Percentiles rank a stretch among this genome's conserved stretches.
Evolutionary conservation across 306 rosid genomes (phyloP).

Genomic region (Quillaja saponaria): DNA sequence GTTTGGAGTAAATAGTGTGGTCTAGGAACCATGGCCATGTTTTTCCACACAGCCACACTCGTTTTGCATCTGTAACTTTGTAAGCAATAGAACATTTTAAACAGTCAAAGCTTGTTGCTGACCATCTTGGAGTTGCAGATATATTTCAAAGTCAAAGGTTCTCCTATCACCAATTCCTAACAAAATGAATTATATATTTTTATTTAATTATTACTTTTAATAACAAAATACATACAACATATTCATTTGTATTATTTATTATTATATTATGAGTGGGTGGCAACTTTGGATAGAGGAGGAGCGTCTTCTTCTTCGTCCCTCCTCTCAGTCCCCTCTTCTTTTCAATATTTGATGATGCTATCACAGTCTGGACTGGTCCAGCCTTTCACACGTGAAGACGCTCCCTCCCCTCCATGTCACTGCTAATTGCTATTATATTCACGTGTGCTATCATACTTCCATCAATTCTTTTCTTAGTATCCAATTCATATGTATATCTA

Average conservation of each 20-base stretch:
- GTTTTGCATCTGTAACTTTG: slow-evolving; percentile 51
- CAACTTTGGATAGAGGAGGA: slow-evolving; percentile 62
- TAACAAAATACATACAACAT: too few relatives aligned
- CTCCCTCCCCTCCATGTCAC: slow-evolving; percentile 52
- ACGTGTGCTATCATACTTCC: slow-evolving; percentile 70
- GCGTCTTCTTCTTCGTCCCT: slow-evolving; percentile 43
- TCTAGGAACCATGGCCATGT: slow-evolving; percentile 50
- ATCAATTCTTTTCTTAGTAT: slow-evolving; percentile 36
- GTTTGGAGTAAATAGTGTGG: too few relatives aligned
- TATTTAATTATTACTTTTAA: too few relatives aligned
- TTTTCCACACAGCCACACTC: slow-evolving; percentile 60
- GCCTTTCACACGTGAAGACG: slow-evolving; percentile 95
- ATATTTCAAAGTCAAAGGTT: slow-evolving; percentile 60
- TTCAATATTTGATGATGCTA: slow-evolving; percentile 28
- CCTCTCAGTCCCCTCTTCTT: slow-evolving; percentile 17
- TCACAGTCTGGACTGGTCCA: slow-evolving; percentile 64
- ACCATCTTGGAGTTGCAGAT: slow-evolving; percentile 65
- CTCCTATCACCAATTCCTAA: slow-evolving; percentile 54
- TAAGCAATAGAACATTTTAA: slow-evolving; percentile 22
- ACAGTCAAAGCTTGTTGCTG: slow-evolving; percentile 59
- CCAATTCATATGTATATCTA: too few relatives aligned
- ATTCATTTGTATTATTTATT: too few relatives aligned
- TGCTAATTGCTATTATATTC: slow-evolving; percentile 51
- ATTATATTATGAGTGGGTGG: slow-evolving; percentile 52
- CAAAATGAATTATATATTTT: neutral